Evolutionary conservation across 352 stramenopile species (phyloP).

Genomic region (Thraustotheca clavata): DNA sequence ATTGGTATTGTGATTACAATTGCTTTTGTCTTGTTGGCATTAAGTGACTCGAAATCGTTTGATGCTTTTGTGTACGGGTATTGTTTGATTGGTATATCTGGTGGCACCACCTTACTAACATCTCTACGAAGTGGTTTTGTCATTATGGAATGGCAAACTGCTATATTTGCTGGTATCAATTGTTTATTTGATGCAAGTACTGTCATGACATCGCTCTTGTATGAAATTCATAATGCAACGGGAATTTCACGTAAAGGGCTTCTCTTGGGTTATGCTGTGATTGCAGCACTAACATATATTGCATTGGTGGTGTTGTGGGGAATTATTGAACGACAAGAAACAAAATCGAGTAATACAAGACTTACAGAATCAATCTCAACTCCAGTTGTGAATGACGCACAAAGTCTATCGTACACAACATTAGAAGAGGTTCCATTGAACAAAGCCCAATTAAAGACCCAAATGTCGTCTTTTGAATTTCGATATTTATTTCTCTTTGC

Average conservation of each 20-base stretch:
- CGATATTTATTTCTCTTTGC: not conserved
- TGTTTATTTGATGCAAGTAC: slow-evolving; percentile 68
- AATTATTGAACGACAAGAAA: slow-evolving; percentile 40
- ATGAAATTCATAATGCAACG: slow-evolving; percentile 38
- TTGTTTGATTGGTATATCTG: slow-evolving; percentile 50
- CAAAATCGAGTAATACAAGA: not conserved
- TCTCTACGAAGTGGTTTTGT: slow-evolving; percentile 64
- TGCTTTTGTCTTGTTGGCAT: slow-evolving; percentile 53
- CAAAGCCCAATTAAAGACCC: not conserved
- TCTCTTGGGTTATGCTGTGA: slow-evolving; percentile 38
- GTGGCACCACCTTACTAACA: slow-evolving; percentile 65
- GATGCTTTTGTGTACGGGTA: slow-evolving; percentile 65
- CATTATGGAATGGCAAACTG: slow-evolving; percentile 57
- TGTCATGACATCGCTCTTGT: slow-evolving; percentile 57
- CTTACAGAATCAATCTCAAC: not conserved
- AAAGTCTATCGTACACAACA: not conserved
- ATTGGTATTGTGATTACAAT: slow-evolving; percentile 52
- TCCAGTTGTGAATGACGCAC: not conserved
- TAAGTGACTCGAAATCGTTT: slow-evolving; percentile 58
- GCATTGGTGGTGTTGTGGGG: slow-evolving; percentile 65
- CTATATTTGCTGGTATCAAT: slow-evolving; percentile 63
- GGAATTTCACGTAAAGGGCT: slow-evolving; percentile 35
- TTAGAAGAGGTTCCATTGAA: not conserved
- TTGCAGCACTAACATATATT: slow-evolving; percentile 40
- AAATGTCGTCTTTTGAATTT: slow-evolving; percentile 2